phyloP scores from a whole-genome alignment of 2,329 filamentous ascomycete species.

The Periconia sp. region DNA sequence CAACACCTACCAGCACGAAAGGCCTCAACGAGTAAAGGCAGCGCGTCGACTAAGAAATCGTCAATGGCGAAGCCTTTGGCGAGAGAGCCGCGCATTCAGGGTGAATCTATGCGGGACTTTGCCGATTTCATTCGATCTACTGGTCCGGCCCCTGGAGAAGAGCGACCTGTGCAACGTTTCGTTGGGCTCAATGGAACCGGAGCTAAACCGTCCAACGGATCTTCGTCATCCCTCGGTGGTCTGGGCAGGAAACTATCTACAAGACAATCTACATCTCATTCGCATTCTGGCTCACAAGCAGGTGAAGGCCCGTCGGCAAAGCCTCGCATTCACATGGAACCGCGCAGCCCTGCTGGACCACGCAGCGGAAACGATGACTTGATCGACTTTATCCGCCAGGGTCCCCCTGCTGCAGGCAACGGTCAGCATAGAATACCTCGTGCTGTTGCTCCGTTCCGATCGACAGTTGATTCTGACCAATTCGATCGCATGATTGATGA shows the following conservation, averaged over 20 bases:
- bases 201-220: slow-evolving; percentile 22
- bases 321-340: slow-evolving; percentile 44
- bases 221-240: slow-evolving; percentile 28
- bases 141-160: slow-evolving; percentile 58
- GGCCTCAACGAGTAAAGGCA: slow-evolving; percentile 27
- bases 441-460: slow-evolving; percentile 82
- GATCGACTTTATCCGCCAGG: slow-evolving; percentile 93
- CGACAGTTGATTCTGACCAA: slow-evolving; percentile 86
- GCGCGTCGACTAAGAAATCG: slow-evolving; percentile 20
- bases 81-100: slow-evolving; percentile 74
- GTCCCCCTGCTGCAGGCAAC: slow-evolving; percentile 68
- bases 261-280: slow-evolving; percentile 19
- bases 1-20: slow-evolving; percentile 30
- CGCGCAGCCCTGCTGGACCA: slow-evolving; percentile 72
- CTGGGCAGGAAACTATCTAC: slow-evolving; percentile 37
- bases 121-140: slow-evolving; percentile 89
- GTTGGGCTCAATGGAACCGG: slow-evolving; percentile 28
- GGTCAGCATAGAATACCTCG: slow-evolving; percentile 77
- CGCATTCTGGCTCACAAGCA: slow-evolving; percentile 17
- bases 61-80: slow-evolving; percentile 52
- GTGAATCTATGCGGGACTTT: slow-evolving; percentile 80
- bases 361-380: slow-evolving; percentile 78
- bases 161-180: slow-evolving; percentile 43
- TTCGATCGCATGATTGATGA: slow-evolving; percentile 53
- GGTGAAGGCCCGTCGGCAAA: slow-evolving; percentile 32